A percentile compares a stretch with the other conserved stretches of the same genome.
Evolutionary conservation across 2,329 filamentous ascomycete genomes (phyloP).

Genomic region (Canariomyces notabilis): DNA sequence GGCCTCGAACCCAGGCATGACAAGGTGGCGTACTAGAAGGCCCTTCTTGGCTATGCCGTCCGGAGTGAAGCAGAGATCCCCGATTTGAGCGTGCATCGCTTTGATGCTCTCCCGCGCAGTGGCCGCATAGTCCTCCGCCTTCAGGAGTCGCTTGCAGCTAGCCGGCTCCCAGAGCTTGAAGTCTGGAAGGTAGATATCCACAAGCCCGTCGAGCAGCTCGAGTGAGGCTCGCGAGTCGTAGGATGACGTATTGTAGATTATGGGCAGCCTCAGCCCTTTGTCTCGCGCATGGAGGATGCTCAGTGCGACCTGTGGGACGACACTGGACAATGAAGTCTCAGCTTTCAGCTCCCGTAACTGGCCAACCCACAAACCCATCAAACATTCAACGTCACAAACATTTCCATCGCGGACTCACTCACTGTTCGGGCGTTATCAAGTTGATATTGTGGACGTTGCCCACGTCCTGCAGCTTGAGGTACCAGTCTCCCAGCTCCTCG

Average conservation of each 20-base stretch:
- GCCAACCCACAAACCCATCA: no score
- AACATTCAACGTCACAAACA: no score
- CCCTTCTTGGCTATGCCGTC: conserved; percentile 78
- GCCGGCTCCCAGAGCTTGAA: conserved; percentile 73
- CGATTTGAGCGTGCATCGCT: conserved; percentile 76
- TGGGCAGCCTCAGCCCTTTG: conserved; percentile 63
- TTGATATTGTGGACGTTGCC: conserved; percentile 90
- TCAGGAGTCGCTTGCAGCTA: conserved; percentile 67
- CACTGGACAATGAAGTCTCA: conserved; percentile 29
- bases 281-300: conserved; percentile 69
- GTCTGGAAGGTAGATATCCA: conserved; percentile 84
- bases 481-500: conserved; percentile 70
- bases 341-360: not conserved
- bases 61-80: conserved; percentile 74
- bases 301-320: conserved; percentile 76
- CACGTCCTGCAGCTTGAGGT: conserved; percentile 72
- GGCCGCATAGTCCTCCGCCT: conserved; percentile 69
- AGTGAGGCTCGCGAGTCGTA: conserved; percentile 73
- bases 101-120: conserved; percentile 72
- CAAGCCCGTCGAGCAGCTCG: conserved; percentile 67
- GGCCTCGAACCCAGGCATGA: conserved; percentile 75
- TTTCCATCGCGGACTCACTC: no score
- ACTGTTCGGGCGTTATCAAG: conserved; percentile 76
- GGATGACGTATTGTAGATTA: conserved; percentile 80
- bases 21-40: conserved; percentile 70